Conservation (phyloP, 2,329 filamentous ascomycete genomes). For the Fusarium vanettenii region DNA sequence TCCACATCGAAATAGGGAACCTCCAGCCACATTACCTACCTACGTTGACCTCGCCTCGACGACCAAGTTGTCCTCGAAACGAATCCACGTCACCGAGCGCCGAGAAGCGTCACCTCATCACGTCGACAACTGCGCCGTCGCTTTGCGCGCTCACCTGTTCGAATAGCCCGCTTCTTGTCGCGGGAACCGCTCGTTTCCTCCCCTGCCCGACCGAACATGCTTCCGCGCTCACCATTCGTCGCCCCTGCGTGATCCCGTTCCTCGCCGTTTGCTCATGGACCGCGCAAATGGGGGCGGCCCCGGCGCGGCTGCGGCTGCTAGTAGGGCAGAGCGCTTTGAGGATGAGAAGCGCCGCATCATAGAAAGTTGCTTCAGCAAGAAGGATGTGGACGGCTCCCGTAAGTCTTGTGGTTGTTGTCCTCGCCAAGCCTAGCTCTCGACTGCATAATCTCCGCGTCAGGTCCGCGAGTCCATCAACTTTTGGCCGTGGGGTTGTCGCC, state of each 20-base stretch:
- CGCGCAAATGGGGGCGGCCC: constrained; percentile 53
- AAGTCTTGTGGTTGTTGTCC: constrained; percentile 54
- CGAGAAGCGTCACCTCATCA: constrained; percentile 4
- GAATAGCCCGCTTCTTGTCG: not conserved
- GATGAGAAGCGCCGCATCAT: constrained; percentile 96
- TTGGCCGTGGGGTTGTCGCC: not conserved
- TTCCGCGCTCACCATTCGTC: constrained; percentile 41
- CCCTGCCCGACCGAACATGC: constrained; percentile 42
- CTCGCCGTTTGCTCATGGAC: constrained; percentile 49
- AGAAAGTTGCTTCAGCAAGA: constrained; percentile 93
- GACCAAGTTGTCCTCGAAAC: constrained; percentile 34
- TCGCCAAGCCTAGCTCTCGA: not conserved
- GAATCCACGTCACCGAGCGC: constrained; percentile 18
- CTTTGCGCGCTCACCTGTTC: constrained; percentile 11
- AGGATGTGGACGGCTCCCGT: constrained; percentile 88
- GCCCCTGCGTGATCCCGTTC: constrained; percentile 39
- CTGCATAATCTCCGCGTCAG: not conserved
- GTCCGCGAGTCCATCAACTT: not conserved
- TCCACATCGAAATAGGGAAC: constrained; percentile 39
- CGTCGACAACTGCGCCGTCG: not conserved
- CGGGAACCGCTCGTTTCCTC: constrained; percentile 1
- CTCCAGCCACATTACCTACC: constrained; percentile 32
- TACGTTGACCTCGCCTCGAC: constrained; percentile 36
- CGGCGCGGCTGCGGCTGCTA: constrained; percentile 49
- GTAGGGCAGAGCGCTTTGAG: constrained; percentile 86